Evolutionary conservation across 1,139 yeast genomes (phyloP), one percentile per base, ranked within the genome.

Genomic region (Suhomyces terraborum): DNA sequence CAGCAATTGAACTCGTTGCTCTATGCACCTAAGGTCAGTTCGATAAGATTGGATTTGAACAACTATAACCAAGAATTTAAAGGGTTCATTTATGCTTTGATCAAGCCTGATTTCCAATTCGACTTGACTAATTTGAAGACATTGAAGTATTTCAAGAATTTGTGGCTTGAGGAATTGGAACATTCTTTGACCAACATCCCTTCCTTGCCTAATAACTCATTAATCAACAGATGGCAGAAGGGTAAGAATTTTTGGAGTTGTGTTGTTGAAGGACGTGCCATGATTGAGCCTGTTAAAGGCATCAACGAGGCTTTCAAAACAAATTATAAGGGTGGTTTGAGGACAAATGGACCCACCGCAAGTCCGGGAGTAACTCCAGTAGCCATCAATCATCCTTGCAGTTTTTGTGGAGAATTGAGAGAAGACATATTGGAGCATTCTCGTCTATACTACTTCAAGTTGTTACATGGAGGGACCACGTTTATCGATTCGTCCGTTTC

Each of bases 271-370:
- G 95, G 95, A 5, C 75, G 84, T 35, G 89, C 88, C 6, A 75
- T 82, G 10, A 82, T 93, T 30, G 96, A 89, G 61, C 98, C 98
- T 1, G 77, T 91, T 10, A 82, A 89, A 41, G 95, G 93, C 0
- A 76, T 85, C 26, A 88, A 88, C 54, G 96, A 88, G 58, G 77
- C 77, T 0, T 80, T 81, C 62, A 77, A 73, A 50, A 35, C 43
- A 14, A 42, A 48, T 8, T 43, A 43, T 29, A 39, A 32, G 10
- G 48, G 50, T 10, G 43, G 41, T 17, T 38, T 43, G 20, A 44
- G 46, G 17, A 31, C 35, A 9, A 34, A 42, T 6, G 41, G 39
- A 20, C 35, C 26, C 14, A 12, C 40, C 8, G 28, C 35, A 7
- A 26, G 23, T 4, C 27, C 50, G 44, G 27, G 23, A 3, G 32